Evolutionary conservation across 164 flowering plant species (phyloP), one percentile per base, ranked within the genome.

Genomic region (Brasenia schreberi): DNA sequence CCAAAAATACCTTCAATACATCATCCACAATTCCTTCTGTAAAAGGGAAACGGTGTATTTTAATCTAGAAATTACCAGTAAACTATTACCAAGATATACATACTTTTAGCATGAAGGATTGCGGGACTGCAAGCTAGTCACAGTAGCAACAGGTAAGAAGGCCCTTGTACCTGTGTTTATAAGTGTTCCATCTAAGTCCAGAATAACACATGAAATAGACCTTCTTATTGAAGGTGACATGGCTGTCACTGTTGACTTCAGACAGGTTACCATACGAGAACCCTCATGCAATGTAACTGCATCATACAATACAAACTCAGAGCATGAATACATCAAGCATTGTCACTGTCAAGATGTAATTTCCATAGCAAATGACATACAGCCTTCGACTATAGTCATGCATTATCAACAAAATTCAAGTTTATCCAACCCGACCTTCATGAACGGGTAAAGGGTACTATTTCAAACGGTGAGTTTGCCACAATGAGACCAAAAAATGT

Each of bases 141-240:
- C 14, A 45, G 14, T 45, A 45, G 53, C 14, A 12, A 12, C 7
- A 45, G 7, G 53, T 45, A 61, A 18, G 64, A 70, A 19, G 61
- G 62, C 43, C 42, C 67, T 9, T 60, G n/a, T 44, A 90, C 99
- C 99, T 74, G 97, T 88, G 76, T 91, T 85, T 39, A 91, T 75
- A 69, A 94, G 91, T 59, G 96, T 94, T 43, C 95, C 97, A 73
- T 94, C 99, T 84, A 94, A 76, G 83, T 91, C 97, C 64, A 94
- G 81, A 66, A 94, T 80, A 67, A 94, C 93, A 68, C 85, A 81
- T 1, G 94, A 83, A 10, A 80, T 77, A 23, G 85, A 59, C 74
- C 85, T 90, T 77, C 70, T 83, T 19, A 19, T 60, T 10, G 82
- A 61, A 71, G 87, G 73, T 14, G 67, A 74, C 53, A 79, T 64